Conservation (phyloP, 352 stramenopile genomes). For the Pythium utonaiense region DNA sequence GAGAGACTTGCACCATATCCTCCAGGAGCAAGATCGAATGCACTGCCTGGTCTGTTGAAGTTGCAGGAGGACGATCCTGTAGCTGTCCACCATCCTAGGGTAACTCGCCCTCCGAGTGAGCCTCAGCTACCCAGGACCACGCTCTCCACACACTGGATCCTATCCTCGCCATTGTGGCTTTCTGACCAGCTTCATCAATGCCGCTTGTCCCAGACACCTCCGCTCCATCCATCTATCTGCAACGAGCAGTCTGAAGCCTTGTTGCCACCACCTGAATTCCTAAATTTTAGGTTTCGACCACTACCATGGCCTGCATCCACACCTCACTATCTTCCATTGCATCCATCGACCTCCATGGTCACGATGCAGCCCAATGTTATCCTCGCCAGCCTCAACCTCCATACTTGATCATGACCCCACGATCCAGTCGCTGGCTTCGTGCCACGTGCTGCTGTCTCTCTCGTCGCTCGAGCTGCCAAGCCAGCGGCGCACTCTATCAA, state of each 20-base stretch:
- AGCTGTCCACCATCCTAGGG: too few relatives aligned
- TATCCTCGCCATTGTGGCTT: not conserved
- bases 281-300: conserved; percentile 17
- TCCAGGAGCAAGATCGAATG: too few relatives aligned
- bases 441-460: conserved; percentile 2
- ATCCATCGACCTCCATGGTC: not conserved
- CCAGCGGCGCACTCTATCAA: not conserved
- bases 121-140: too few relatives aligned
- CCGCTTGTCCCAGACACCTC: not conserved
- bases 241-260: not conserved
- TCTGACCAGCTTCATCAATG: not conserved
- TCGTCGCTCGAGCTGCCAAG: not conserved
- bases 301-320: not conserved
- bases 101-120: too few relatives aligned
- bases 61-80: too few relatives aligned
- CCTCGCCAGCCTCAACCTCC: not conserved
- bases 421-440: not conserved
- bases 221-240: not conserved
- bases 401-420: not conserved
- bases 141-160: not conserved
- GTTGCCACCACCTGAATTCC: conserved; percentile 4
- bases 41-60: too few relatives aligned
- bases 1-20: too few relatives aligned
- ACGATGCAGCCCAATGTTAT: not conserved
- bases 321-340: not conserved